A percentile compares a stretch with the other conserved stretches of the same genome.
These are phyloP conservation scores for Phalaenopsis equestris DNA, from an alignment of 106 monocot species.

Conservation along the genomic window DNA sequence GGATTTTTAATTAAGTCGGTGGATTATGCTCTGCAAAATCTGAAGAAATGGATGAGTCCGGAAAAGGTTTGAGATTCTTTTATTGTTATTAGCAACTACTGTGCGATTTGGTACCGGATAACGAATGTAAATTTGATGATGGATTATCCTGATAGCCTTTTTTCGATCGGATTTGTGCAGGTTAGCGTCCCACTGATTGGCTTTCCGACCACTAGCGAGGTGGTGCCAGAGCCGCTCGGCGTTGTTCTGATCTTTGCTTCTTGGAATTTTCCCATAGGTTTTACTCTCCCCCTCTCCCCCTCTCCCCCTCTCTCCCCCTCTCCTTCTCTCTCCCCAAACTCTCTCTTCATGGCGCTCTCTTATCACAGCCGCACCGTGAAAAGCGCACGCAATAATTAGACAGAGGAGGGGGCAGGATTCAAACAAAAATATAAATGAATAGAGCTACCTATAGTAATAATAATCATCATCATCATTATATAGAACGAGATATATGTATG, in stretches of 20 bases:
- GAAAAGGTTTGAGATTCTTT: slow-evolving; percentile 20
- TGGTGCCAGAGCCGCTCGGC: slow-evolving; percentile 78
- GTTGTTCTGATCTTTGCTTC: slow-evolving; percentile 62
- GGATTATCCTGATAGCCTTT: not conserved
- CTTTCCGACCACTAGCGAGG: slow-evolving; percentile 33
- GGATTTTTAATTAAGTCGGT: slow-evolving; percentile 57
- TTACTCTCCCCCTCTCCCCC: too few relatives aligned
- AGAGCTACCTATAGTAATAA: too few relatives aligned
- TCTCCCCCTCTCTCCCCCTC: not conserved
- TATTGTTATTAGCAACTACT: not conserved
- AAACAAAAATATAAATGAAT: too few relatives aligned
- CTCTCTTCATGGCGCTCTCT: too few relatives aligned
- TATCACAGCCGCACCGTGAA: too few relatives aligned
- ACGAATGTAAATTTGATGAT: not conserved
- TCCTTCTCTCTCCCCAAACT: not conserved
- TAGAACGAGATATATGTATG: too few relatives aligned
- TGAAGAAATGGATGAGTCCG: slow-evolving; percentile 70
- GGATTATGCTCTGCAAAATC: slow-evolving; percentile 28
- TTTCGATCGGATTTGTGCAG: slow-evolving; percentile 19
- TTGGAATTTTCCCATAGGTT: slow-evolving; percentile 87
- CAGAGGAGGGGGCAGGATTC: too few relatives aligned
- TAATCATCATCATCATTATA: too few relatives aligned
- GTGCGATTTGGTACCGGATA: not conserved
- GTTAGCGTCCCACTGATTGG: slow-evolving; percentile 32
- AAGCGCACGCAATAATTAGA: too few relatives aligned